Evolutionary conservation across 2,329 filamentous ascomycete genomes (phyloP).

Genomic region (Colletotrichum camelliae): DNA sequence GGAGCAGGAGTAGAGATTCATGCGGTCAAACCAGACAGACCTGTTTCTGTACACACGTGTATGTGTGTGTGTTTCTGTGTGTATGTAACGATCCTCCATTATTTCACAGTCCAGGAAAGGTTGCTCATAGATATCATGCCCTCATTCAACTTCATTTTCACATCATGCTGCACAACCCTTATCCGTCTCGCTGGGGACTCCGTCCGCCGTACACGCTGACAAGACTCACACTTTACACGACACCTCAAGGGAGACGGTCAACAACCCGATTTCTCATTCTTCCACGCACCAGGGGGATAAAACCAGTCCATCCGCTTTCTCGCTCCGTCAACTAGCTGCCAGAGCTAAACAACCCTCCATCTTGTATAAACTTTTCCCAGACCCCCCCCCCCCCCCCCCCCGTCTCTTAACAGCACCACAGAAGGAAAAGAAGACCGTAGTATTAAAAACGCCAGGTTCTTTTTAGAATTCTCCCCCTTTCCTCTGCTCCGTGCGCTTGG

Average conservation of each 20-base stretch:
- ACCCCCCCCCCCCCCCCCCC: not conserved
- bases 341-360: constrained; percentile 1
- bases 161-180: not conserved
- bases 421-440: not conserved
- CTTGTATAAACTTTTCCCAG: not conserved
- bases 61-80: not conserved
- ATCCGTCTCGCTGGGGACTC: not conserved
- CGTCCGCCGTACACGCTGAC: not conserved
- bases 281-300: not conserved
- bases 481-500: constrained; percentile 10
- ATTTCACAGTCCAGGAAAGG: not conserved
- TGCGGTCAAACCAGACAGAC: not conserved
- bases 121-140: not conserved
- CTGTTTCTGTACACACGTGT: not conserved
- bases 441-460: not conserved
- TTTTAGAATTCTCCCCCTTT: not conserved
- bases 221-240: not conserved
- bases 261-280: not conserved
- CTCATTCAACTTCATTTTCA: not conserved
- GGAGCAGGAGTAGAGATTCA: not conserved
- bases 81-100: not conserved
- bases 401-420: not conserved
- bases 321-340: not conserved
- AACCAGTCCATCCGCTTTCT: not conserved
- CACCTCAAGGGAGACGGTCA: not conserved